Evolutionary conservation across 768 basidiomycete species (phyloP).

Genomic region (Phaeotremella skinneri): DNA sequence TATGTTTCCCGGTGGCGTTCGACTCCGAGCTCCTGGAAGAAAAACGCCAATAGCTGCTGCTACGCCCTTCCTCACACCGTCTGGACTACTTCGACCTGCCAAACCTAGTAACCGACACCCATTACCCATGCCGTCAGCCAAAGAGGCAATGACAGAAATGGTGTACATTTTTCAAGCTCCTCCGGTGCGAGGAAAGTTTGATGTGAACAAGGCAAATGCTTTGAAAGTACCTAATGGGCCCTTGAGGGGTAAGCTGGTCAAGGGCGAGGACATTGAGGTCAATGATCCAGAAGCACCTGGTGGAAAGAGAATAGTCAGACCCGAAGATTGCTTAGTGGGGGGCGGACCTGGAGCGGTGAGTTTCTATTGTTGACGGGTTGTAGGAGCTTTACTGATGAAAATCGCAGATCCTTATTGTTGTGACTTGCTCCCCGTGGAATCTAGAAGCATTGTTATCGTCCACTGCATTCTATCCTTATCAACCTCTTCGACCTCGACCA

Average conservation of each 20-base stretch:
- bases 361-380: not conserved
- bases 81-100: constrained; percentile 12
- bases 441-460: constrained; percentile 20
- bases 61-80: constrained; percentile 15
- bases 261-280: constrained; percentile 62
- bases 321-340: constrained; percentile 44
- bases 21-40: constrained; percentile 12
- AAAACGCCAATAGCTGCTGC: not conserved
- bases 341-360: constrained; percentile 47
- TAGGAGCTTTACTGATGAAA: not conserved
- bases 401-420: constrained; percentile 55
- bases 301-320: constrained; percentile 40
- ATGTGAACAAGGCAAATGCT: constrained; percentile 62
- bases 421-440: constrained; percentile 65
- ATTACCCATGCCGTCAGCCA: constrained; percentile 21
- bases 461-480: constrained; percentile 22
- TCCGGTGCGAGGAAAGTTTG: constrained; percentile 64
- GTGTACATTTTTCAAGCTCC: constrained; percentile 54
- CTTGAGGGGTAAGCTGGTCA: constrained; percentile 61
- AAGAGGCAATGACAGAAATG: constrained; percentile 35
- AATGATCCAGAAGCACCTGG: constrained; percentile 32
- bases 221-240: constrained; percentile 66
- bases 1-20: constrained; percentile 45
- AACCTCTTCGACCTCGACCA: constrained; percentile 44
- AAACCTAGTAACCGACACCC: constrained; percentile 18